A percentile compares a stretch with the other conserved stretches of the same genome.
Evolutionary conservation across 169 alveolate genomes (phyloP).

Genomic region (Blepharisma undulans): DNA sequence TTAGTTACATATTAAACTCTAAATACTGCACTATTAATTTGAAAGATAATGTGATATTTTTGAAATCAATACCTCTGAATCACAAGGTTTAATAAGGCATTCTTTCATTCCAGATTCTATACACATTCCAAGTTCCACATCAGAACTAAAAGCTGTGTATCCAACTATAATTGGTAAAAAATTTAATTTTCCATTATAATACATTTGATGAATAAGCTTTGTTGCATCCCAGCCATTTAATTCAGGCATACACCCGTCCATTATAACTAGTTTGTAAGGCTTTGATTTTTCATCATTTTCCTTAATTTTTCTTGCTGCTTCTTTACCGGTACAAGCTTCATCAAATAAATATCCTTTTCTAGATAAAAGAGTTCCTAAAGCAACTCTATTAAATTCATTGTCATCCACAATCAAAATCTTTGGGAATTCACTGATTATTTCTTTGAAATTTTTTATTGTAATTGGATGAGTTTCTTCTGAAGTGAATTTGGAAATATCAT

Average conservation of each 20-base stretch:
- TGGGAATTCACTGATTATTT: background rate
- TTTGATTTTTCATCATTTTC: background rate
- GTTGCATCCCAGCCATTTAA: conserved; percentile 29
- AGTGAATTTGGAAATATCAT: background rate
- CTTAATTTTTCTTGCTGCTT: background rate
- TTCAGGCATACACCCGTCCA: conserved; percentile 29
- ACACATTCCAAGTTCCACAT: background rate
- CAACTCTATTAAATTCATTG: background rate
- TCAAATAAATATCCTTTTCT: background rate
- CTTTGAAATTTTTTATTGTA: background rate
- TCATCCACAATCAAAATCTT: background rate
- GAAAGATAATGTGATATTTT: background rate
- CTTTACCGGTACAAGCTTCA: background rate
- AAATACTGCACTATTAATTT: too few species aligned
- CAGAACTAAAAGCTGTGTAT: background rate
- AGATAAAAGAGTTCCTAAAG: background rate
- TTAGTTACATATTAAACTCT: too few species aligned
- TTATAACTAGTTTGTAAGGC: background rate
- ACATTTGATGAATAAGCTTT: background rate
- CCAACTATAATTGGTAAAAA: background rate
- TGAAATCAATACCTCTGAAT: background rate
- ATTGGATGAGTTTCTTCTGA: background rate
- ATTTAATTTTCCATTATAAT: background rate
- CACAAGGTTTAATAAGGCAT: background rate
- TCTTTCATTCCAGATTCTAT: background rate